phyloP scores from a whole-genome alignment of 768 basidiomycete species.

The Lepiota venenata region DNA sequence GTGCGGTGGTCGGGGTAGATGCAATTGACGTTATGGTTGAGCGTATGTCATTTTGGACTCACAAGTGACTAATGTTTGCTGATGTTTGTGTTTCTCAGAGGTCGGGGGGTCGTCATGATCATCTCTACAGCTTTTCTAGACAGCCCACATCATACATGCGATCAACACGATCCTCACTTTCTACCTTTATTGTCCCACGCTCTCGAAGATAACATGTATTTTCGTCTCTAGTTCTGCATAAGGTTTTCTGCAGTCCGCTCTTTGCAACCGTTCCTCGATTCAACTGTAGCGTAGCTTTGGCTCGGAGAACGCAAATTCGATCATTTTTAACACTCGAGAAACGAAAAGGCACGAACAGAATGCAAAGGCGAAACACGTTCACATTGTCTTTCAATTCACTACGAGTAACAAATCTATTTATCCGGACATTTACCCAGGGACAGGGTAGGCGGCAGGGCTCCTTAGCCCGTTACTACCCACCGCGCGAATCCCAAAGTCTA shows the following conservation, averaged over 20 bases:
- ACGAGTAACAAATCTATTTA: not conserved
- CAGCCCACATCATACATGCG: not conserved
- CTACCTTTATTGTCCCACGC: not conserved
- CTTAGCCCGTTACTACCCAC: conserved; percentile 50
- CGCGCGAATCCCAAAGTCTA: conserved; percentile 44
- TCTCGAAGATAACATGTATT: no score
- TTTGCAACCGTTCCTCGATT: no score
- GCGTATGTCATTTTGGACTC: conserved; percentile 51
- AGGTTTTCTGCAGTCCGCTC: no score
- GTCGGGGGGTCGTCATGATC: conserved; percentile 36
- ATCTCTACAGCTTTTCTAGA: conserved; percentile 8
- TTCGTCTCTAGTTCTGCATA: no score
- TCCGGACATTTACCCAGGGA: conserved; percentile 6
- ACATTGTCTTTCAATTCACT: not conserved
- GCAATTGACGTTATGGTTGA: conserved; percentile 97
- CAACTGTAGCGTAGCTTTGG: no score
- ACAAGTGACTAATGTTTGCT: conserved; percentile 11
- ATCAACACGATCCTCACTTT: conserved; percentile 2
- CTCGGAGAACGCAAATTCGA: no score
- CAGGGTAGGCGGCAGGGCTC: conserved; percentile 47
- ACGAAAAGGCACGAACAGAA: not conserved
- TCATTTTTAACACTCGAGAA: not conserved
- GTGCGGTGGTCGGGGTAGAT: conserved; percentile 39
- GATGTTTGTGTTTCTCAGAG: conserved; percentile 26
- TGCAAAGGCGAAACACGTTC: not conserved